These are phyloP conservation scores for Tricholoma sp. DNA, from an alignment of 768 basidiomycete genomes.

Conservation along the genomic window DNA sequence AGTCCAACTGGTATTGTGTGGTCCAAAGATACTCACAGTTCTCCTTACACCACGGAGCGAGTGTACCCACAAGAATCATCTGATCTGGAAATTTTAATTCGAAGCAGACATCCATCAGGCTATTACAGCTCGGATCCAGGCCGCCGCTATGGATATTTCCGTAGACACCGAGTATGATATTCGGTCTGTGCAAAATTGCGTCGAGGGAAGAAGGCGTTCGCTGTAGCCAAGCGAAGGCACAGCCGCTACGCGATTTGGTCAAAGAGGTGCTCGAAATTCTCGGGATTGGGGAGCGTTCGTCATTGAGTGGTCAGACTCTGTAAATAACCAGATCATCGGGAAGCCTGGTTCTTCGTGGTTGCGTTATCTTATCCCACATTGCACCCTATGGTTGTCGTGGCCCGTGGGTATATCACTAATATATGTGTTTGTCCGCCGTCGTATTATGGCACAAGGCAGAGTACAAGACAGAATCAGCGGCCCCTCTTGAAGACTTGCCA, in stretches of 20 bases:
- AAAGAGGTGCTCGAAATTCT: not conserved
- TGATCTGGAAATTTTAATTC: not conserved
- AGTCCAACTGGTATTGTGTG: not conserved
- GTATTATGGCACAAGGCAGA: not conserved
- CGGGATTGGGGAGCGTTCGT: not conserved
- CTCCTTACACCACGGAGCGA: not conserved
- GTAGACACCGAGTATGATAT: not conserved
- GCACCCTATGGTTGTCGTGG: not conserved
- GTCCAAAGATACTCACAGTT: not conserved
- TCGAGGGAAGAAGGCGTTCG: not conserved
- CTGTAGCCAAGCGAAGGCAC: not conserved
- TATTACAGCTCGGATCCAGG: not conserved
- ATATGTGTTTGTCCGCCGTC: not conserved
- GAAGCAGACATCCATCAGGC: not conserved
- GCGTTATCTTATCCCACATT: not conserved
- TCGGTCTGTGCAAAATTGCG: not conserved
- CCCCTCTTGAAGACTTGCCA: not conserved
- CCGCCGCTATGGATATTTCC: not conserved
- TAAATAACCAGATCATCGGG: not conserved
- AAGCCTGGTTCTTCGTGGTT: not conserved
- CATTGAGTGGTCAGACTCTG: not conserved
- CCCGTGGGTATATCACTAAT: not conserved
- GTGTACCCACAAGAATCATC: not conserved
- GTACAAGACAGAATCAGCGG: not conserved
- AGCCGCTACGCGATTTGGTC: not conserved